Evolutionary conservation across 805 yeast species (phyloP), one percentile per base, ranked within the genome.

Genomic region (Allodekkera sacchari): DNA sequence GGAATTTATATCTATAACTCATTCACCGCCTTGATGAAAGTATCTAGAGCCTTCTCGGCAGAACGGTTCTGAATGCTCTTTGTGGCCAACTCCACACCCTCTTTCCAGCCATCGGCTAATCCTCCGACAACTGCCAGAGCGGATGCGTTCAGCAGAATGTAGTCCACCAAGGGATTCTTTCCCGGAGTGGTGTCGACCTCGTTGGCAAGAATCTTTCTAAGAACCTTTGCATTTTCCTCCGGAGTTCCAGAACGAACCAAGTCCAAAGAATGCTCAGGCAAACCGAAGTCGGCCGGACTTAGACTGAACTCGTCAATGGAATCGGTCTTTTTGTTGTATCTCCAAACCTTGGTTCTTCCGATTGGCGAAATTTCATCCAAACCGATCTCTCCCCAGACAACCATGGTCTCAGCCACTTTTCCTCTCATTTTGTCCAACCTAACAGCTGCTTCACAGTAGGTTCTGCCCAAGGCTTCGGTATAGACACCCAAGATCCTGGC

Each of bases 341-440:
- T 63, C 99, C 99, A 92, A 38, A 79, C 74, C 35, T 73, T 72
- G 3, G 96, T 80, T 33, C 63, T 57, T 0, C 96, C 97, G 19
- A 79, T 73, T 3, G 96, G 96, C 2, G 96, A 80, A 22, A 92
- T 82, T 59, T 92, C 98, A 52, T 92, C 99, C 19, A 92, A 63
- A 0, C 96, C 95, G 30, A 83, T 74, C 32, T 77, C 77, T 9
- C 99, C 99, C 75, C 83, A 89, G 13, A 92, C 99, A 14, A 92
- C 82, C 74, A 88, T 72, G 1, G 94, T 83, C 36, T 52, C 37
- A 36, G 60, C 61, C 58, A 45, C 45, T 28, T 61, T 56, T 7
- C 64, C 62, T 15, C 62, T 61, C 22, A 60, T 55, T 28, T 53
- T 51, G 38, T 83, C 83, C 37, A 92, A 62, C 34, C 66, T 59